Conservation (phyloP, 805 yeast species). For the Yarrowia sp. region DNA sequence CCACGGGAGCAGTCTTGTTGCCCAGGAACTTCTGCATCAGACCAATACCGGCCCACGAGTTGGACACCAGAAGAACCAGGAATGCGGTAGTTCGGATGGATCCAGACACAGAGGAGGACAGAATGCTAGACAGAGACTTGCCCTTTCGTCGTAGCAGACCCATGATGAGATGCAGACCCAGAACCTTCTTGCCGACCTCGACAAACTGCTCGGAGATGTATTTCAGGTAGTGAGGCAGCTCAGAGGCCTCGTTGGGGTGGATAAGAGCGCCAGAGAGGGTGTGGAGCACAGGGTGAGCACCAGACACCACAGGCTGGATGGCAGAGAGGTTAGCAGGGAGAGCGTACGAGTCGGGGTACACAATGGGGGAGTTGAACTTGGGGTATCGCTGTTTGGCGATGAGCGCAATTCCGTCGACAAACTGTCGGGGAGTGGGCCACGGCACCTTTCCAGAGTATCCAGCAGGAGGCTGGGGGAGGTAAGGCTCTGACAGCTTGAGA, state of each 20-base stretch:
- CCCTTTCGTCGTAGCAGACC: slow-evolving; percentile 41
- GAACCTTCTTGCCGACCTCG: slow-evolving; percentile 46
- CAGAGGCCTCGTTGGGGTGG: slow-evolving; percentile 48
- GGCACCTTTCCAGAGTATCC: slow-evolving; percentile 46
- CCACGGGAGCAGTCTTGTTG: slow-evolving; percentile 46
- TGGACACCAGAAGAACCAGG: slow-evolving; percentile 50
- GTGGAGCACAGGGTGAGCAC: slow-evolving; percentile 49
- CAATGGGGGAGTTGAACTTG: slow-evolving; percentile 47
- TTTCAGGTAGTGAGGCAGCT: slow-evolving; percentile 44
- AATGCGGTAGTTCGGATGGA: slow-evolving; percentile 49
- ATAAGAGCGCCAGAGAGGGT: slow-evolving; percentile 49
- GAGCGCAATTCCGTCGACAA: slow-evolving; percentile 48
- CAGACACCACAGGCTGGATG: slow-evolving; percentile 45
- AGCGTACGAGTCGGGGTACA: slow-evolving; percentile 45
- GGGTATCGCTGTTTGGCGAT: slow-evolving; percentile 50
- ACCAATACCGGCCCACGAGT: slow-evolving; percentile 53
- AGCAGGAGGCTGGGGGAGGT: slow-evolving; percentile 47
- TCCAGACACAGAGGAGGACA: slow-evolving; percentile 42
- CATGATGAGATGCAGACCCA: slow-evolving; percentile 46
- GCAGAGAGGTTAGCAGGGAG: slow-evolving; percentile 42
- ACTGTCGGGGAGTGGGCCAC: slow-evolving; percentile 50
- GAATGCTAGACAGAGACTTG: slow-evolving; percentile 21
- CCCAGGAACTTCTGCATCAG: slow-evolving; percentile 49
- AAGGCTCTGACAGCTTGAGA: slow-evolving; percentile 47
- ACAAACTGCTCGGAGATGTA: slow-evolving; percentile 45